phyloP scores from a whole-genome alignment of 225 moss, liverwort and hornwort genomes.

The Straminergon stramineum region DNA sequence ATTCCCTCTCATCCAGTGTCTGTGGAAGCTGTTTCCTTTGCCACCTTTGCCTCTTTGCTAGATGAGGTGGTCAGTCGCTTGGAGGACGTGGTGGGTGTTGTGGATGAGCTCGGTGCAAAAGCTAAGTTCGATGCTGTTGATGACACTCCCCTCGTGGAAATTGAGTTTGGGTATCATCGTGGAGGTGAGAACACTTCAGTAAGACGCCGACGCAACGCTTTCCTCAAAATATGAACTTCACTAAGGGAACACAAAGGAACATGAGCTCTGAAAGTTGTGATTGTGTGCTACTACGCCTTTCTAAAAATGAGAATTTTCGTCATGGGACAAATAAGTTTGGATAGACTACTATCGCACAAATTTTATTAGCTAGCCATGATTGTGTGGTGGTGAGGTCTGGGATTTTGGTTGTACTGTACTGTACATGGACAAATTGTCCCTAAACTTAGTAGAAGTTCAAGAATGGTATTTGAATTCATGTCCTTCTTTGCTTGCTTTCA shows the following conservation, averaged over 20 bases:
- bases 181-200: not conserved
- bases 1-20: not conserved
- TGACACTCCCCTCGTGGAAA: not conserved
- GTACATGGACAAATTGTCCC: not conserved
- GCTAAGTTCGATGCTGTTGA: not conserved
- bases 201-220: not conserved
- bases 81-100: not conserved
- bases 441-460: not conserved
- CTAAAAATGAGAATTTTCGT: not conserved
- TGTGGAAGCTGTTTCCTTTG: not conserved
- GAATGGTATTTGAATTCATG: not conserved
- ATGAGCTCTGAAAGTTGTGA: not conserved
- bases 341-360: not conserved
- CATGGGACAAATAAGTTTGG: not conserved
- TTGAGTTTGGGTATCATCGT: not conserved
- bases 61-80: not conserved
- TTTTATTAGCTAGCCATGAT: not conserved
- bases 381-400: not conserved
- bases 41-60: not conserved
- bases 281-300: not conserved
- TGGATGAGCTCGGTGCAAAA: not conserved
- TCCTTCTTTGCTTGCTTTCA: not conserved
- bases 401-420: not conserved
- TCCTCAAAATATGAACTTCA: not conserved
- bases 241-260: not conserved